A percentile compares a stretch with the other conserved stretches of the same genome.
Evolutionary conservation across 352 stramenopile genomes (phyloP).

Genomic region (Globisporangium nodosum): DNA sequence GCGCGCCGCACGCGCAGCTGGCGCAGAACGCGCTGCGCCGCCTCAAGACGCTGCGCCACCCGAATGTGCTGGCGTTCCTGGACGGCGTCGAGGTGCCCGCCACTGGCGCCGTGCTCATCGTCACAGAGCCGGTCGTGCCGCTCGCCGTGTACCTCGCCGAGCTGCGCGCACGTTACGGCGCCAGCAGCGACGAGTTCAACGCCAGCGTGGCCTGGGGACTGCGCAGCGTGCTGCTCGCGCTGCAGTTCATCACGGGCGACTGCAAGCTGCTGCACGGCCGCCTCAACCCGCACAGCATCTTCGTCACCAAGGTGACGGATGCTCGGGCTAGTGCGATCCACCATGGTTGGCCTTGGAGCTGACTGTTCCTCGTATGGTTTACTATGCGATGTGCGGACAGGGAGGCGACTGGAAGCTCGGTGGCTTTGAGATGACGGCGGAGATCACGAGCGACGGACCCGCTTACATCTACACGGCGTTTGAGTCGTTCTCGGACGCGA

Average conservation of each 20-base stretch:
- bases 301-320: slow-evolving; percentile 84
- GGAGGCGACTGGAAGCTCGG: slow-evolving; percentile 95
- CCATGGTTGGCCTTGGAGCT: background rate
- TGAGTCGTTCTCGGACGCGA: slow-evolving; percentile 81
- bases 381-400: slow-evolving; percentile 8
- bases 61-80: slow-evolving; percentile 90
- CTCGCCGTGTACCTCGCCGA: slow-evolving; percentile 86
- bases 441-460: slow-evolving; percentile 77
- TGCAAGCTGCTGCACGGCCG: slow-evolving; percentile 93
- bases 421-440: slow-evolving; percentile 89
- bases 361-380: background rate
- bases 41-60: slow-evolving; percentile 93
- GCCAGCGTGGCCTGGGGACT: slow-evolving; percentile 92
- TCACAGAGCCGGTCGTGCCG: slow-evolving; percentile 92
- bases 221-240: slow-evolving; percentile 87
- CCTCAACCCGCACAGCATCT: slow-evolving; percentile 88
- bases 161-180: slow-evolving; percentile 56
- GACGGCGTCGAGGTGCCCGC: slow-evolving; percentile 71
- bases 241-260: slow-evolving; percentile 93
- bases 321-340: background rate
- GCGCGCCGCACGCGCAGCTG: slow-evolving; percentile 66
- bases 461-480: slow-evolving; percentile 73
- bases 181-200: slow-evolving; percentile 56
- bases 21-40: slow-evolving; percentile 89
- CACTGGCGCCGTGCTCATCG: slow-evolving; percentile 89